Conservation (phyloP, 2,329 filamentous ascomycete genomes). For the Endocalyx cinctus region DNA sequence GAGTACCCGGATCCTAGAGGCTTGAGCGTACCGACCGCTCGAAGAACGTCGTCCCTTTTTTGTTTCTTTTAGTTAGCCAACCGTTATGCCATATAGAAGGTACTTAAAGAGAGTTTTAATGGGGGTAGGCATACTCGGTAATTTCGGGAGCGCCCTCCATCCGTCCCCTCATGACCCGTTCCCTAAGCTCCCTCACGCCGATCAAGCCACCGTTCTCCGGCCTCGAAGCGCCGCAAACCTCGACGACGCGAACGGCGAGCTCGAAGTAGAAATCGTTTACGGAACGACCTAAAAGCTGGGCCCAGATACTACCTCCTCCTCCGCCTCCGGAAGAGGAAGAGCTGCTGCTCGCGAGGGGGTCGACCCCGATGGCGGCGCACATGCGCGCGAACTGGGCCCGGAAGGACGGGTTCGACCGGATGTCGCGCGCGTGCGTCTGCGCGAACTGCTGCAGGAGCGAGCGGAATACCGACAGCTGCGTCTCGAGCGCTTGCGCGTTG, state of each 20-base stretch:
- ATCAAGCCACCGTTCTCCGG: conserved; percentile 91
- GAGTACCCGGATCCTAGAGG: conserved; percentile 86
- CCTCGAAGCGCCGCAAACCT: conserved; percentile 81
- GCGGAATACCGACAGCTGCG: conserved; percentile 93
- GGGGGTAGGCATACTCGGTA: conserved; percentile 57
- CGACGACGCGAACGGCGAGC: conserved; percentile 90
- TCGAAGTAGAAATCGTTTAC: conserved; percentile 99
- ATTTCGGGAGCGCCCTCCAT: conserved; percentile 76
- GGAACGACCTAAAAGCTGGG: conserved; percentile 81
- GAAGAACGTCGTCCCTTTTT: conserved; percentile 75
- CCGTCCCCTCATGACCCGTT: conserved; percentile 66
- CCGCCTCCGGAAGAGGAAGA: no score
- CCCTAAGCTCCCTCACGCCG: conserved; percentile 73
- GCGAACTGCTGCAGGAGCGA: conserved; percentile 93
- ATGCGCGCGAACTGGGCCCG: conserved; percentile 97
- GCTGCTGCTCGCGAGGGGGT: conserved; percentile 68
- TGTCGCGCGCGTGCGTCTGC: conserved; percentile 89
- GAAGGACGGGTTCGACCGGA: conserved; percentile 91
- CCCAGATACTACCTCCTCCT: conserved; percentile 72
- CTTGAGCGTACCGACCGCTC: conserved; percentile 80
- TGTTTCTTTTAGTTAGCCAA: conserved; percentile 1
- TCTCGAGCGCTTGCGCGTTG: conserved; percentile 81
- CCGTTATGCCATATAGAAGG: no score
- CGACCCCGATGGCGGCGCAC: conserved; percentile 95
- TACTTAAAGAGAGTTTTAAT: conserved; percentile 1